Evolutionary conservation across 441 rosid species (phyloP).

Genomic region (Jatropha podagrica): DNA sequence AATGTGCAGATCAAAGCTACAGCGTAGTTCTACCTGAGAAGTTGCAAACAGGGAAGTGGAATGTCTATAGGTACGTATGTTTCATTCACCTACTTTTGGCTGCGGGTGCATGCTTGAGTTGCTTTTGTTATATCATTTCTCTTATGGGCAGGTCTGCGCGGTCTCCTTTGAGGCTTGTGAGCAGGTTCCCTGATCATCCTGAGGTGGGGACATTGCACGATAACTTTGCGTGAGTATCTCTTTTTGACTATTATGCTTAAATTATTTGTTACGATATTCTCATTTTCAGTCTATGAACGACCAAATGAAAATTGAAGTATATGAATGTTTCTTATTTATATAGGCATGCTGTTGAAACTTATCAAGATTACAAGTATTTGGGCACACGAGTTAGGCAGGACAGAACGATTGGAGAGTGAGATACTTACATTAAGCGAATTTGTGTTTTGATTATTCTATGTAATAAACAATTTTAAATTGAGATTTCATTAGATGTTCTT

Average conservation of each 20-base stretch:
- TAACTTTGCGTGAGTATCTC: conserved; percentile 70
- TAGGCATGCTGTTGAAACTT: conserved; percentile 73
- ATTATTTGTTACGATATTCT: not conserved
- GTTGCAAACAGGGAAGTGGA: conserved; percentile 87
- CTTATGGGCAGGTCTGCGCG: conserved; percentile 56
- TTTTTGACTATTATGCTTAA: not conserved
- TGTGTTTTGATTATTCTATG: conserved; percentile 9
- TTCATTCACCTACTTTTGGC: not conserved
- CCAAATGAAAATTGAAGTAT: not conserved
- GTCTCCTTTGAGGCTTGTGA: conserved; percentile 74
- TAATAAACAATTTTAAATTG: not conserved
- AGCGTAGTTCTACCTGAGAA: conserved; percentile 93
- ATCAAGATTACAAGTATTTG: conserved; percentile 72
- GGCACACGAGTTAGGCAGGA: conserved; percentile 79
- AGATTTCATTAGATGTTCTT: not conserved
- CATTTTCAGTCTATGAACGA: not conserved
- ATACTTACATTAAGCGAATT: conserved; percentile 13
- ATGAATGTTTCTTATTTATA: conserved; percentile 12
- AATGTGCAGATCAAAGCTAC: conserved; percentile 54
- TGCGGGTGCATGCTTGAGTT: not conserved
- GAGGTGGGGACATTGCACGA: conserved; percentile 85
- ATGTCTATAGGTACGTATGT: conserved; percentile 68
- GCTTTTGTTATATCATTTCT: not conserved
- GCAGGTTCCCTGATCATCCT: conserved; percentile 83
- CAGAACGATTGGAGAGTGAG: conserved; percentile 97